Evolutionary conservation across 495 filamentous ascomycete genomes (phyloP).

Genomic region (Podospora tetraspora): DNA sequence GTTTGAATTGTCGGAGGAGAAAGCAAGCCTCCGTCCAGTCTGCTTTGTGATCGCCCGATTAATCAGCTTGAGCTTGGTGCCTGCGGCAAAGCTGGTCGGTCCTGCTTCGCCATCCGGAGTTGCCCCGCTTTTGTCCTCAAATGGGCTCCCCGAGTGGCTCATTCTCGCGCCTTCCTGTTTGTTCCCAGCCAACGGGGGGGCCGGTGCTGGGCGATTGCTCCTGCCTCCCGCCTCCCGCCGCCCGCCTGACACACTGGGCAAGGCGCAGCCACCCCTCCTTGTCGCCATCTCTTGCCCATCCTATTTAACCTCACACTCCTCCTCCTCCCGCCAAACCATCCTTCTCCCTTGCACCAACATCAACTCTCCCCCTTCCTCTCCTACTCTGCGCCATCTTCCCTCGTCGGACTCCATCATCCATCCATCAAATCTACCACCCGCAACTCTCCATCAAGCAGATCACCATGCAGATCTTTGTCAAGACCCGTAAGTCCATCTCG

Average conservation of each 20-base stretch:
- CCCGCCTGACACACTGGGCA: conserved; percentile 28
- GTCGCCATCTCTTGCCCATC: conserved; percentile 39
- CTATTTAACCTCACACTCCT: conserved; percentile 24
- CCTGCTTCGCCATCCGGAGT: background rate
- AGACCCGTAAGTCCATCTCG: conserved; percentile 69
- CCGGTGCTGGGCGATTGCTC: conserved; percentile 33
- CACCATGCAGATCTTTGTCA: conserved; percentile 96
- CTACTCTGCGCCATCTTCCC: background rate
- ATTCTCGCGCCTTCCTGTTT: conserved; percentile 28
- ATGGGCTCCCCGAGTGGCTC: conserved; percentile 2
- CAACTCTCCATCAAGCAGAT: conserved; percentile 1
- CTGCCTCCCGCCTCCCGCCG: conserved; percentile 25
- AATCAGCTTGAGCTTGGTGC: conserved; percentile 1
- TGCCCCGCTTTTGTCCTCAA: conserved; percentile 7
- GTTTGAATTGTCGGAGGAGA: background rate
- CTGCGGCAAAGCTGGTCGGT: background rate
- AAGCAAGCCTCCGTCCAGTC: background rate
- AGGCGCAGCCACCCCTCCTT: conserved; percentile 28
- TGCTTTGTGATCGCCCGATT: conserved; percentile 1
- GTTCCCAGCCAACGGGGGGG: conserved; percentile 21
- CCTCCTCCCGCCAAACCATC: conserved; percentile 7
- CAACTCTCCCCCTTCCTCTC: background rate
- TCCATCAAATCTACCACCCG: conserved; percentile 4
- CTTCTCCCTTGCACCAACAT: conserved; percentile 8
- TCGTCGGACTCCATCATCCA: conserved; percentile 1